Base-by-base conservation (phyloP, 2,329 filamentous ascomycete genomes). In the Talaromyces sp. region DNA sequence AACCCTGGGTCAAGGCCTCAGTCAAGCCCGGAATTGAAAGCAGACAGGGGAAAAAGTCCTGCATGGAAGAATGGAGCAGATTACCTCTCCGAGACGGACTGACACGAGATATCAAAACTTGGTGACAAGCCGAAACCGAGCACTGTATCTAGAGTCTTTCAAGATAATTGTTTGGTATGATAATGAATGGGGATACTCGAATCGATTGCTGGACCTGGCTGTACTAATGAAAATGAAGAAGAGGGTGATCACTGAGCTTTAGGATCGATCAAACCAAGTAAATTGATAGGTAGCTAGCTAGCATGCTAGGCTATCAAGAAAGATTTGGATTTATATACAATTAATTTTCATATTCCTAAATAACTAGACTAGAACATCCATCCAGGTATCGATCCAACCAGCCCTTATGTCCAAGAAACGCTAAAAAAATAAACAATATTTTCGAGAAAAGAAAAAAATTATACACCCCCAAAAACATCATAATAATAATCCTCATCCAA, bases 401-500 rank as follows among this genome's bases (percentile, higher is more conserved):
- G 28, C 25, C 22, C 28, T 5, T 19, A 35, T 21, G 17, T 31
- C 28, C 17, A 48, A n/a, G 33, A 45, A 48, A 33, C 45, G 28
- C 45, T 33, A 3, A 7, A 11, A 19, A 46, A 17, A 17, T 1
- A 9, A 25, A 28, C 25, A 28, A 28, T 28, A 28, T 28, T 28
- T 4, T 28, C 25, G 25, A 28, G 25, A 28, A 28, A 7, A 22
- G 17, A 4, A 11, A 1, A 21, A 5, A 9, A 19, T 35, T 37
- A 59, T 8, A 62, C 63, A 25, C 73, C 74, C 8, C 76, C 76
- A 67, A 77, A 89, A 43, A 89, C 81, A 72, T 93, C 89, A 76
- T 95, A 97, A 75, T 88, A 97, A 73, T 95, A 99, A 71, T 97
- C 88, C 64, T 96, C 91, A 71, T 96, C 90, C 64, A 97, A 73